Base-by-base conservation (phyloP, 495 filamentous ascomycete genomes). In the Sphaerosporella brunnea region DNA sequence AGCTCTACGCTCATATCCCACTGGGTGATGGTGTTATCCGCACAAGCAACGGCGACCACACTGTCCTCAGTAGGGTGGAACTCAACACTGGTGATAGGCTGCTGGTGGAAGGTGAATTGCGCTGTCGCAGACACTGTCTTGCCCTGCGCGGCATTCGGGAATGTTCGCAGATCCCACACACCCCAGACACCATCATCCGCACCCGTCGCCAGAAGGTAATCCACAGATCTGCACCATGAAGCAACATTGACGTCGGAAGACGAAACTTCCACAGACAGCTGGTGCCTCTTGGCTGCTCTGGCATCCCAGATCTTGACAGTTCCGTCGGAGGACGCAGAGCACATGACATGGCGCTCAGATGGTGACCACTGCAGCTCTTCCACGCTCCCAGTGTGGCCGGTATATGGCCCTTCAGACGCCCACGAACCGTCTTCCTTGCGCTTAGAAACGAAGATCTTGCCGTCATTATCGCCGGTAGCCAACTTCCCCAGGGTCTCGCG, bases 291-390 rank as follows among this genome's bases (percentile, higher is more conserved):
- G 77, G 80, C 68, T 93, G 93, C 84, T 26, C 90, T 79, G 36
- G 88, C 76, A 61, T 97, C 90, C 82, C 87, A 97, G 26, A 97
- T 77, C 59, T 87, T 86, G 52, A 97, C 80, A 2, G 83, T 92
- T 37, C 90, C 88, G 62, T 97, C 90, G 58, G 78, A 84, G 32
- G 85, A 85, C 7, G 84, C 87, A 3, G 86, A 93, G 0, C 87
- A 82, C 56, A 96, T 95, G 10, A 96, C 88, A 50, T 84, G 84
- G 39, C 72, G 73, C 66, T 97, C 90, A 40, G 77, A 80, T 0
- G 90, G 90, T 19, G 80, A 87, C 90, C 90, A 97, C 60, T 95
- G 90, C 25, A 97, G 67, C 59, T 97, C 90, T 65, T 97, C 90
- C 16, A 97, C 76, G 34, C 82, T 86, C 36, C 78, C 77, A 2